Base-by-base conservation (phyloP, 1,284 basidiomycete species). In the Prillingera fragicola region DNA sequence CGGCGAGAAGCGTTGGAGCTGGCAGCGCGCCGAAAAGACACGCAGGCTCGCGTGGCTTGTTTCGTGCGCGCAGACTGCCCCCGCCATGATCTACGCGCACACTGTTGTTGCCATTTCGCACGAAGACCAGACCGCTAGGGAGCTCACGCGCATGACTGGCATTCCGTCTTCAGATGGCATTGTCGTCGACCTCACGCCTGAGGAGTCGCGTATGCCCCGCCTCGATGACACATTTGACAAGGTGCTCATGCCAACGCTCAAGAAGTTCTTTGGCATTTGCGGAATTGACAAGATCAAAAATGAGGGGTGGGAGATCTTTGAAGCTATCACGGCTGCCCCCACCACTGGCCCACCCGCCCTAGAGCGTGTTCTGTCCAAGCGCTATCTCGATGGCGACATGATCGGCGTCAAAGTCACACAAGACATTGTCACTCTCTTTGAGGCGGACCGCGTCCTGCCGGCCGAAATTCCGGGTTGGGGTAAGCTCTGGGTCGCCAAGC, bases 11-110 rank as follows among this genome's bases (percentile, higher is more conserved):
- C 47, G 55, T 13, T 59, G 55, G 40, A 32, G 38, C 1, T 71
- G 68, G 68, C 45, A 59, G 22, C 52, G 67, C 2, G 33, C 31
- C 2, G 63, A 67, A 35, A 65, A 63, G 52, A 14, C 50, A 12
- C 60, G 60, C 22, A 60, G 54, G 39, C 38, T 53, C 8, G 43
- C 52, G 12, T 67, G 63, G 61, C 46, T 68, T 29, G 36, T 57
- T 17, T 60, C 57, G 1, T 56, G 55, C 18, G 61, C 62, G 4
- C 39, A 45, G 3, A 39, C 41, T 0, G 50, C 65, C 0, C 55
- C 62, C 0, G 48, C 59, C 1, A 28, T 70, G 21, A 43, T 67
- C 13, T 73, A 67, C 48, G 68, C 68, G 4, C 63, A 64, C 39
- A 56, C 62, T 4, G 63, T 65, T 10, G 58, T 60, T 25, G 62